Percentiles rank a stretch among this genome's conserved stretches.
These are phyloP conservation scores for Taiozyma onychis DNA, from an alignment of 1,139 yeast species.

Conservation along the genomic window DNA sequence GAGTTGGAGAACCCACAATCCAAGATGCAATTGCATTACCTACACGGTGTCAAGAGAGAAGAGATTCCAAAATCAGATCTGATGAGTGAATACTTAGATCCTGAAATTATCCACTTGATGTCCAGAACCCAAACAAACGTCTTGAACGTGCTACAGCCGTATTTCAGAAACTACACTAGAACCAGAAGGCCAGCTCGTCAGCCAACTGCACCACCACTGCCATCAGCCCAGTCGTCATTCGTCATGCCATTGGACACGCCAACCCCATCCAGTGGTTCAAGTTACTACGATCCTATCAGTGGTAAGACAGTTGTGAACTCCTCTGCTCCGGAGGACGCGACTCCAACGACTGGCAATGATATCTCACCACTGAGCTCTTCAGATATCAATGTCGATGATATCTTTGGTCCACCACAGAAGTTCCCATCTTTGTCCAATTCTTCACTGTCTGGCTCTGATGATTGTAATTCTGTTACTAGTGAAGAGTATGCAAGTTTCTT, in stretches of 20 bases:
- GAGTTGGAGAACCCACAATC: not conserved
- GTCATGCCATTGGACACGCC: not conserved
- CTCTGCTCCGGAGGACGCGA: not conserved
- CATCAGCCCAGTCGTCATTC: not conserved
- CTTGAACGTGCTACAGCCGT: constrained; percentile 16
- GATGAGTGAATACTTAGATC: constrained; percentile 12
- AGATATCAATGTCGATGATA: not conserved
- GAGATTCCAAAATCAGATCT: constrained; percentile 17
- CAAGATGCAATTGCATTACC: constrained; percentile 4
- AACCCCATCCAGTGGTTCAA: not conserved
- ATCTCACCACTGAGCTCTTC: not conserved
- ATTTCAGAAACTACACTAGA: not conserved
- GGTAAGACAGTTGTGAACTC: not conserved
- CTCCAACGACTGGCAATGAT: not conserved
- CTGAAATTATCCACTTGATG: constrained; percentile 13
- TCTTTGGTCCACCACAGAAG: not conserved
- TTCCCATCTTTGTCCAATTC: not conserved
- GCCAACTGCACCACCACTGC: not conserved
- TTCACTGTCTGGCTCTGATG: constrained; percentile 5
- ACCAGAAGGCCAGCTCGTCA: not conserved
- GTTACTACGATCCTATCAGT: constrained; percentile 2
- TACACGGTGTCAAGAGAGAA: constrained; percentile 12
- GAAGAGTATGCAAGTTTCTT: constrained; percentile 21
- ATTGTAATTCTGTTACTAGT: not conserved
- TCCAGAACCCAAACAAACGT: constrained; percentile 10